phyloP scores from a whole-genome alignment of 768 basidiomycete species.

The Leucocoprinus sp. region DNA sequence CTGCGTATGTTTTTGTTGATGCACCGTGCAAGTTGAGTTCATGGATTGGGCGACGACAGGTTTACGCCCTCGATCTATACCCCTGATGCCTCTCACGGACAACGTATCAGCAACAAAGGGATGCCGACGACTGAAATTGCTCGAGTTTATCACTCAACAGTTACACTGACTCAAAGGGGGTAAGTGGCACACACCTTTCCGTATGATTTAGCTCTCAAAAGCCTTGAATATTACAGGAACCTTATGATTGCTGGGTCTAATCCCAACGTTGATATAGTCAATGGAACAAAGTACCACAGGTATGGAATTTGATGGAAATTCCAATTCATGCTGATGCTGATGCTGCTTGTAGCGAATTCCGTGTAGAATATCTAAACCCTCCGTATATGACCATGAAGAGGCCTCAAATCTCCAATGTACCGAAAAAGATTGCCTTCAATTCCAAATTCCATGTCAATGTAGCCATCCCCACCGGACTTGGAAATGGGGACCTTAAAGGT shows the following conservation, averaged over 20 bases:
- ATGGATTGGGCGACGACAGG: slow-evolving; percentile 5
- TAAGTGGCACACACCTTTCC: slow-evolving; percentile 22
- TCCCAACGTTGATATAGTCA: slow-evolving; percentile 28
- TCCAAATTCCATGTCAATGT: slow-evolving; percentile 26
- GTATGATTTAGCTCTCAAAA: slow-evolving; percentile 10
- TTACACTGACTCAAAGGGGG: slow-evolving; percentile 47
- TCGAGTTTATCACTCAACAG: slow-evolving; percentile 56
- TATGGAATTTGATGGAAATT: slow-evolving; percentile 1
- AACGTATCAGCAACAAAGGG: slow-evolving; percentile 38
- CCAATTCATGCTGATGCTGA: not conserved
- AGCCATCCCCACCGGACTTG: slow-evolving; percentile 22
- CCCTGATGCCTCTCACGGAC: slow-evolving; percentile 32
- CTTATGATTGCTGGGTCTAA: slow-evolving; percentile 35
- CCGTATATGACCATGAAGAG: slow-evolving; percentile 32
- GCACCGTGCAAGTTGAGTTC: not conserved
- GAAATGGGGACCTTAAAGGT: slow-evolving; percentile 25
- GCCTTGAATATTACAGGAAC: slow-evolving; percentile 13
- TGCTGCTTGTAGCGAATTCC: slow-evolving; percentile 25
- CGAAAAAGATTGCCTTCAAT: slow-evolving; percentile 29
- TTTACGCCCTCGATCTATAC: slow-evolving; percentile 42
- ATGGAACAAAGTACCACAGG: slow-evolving; percentile 21
- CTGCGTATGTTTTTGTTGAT: slow-evolving; percentile 17
- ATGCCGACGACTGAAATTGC: slow-evolving; percentile 36
- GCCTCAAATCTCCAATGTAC: slow-evolving; percentile 26
- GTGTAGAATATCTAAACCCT: slow-evolving; percentile 34